These are phyloP conservation scores for Apophysomyces variabilis DNA, from an alignment of 371 early-diverging fungal species.

Conservation along the genomic window DNA sequence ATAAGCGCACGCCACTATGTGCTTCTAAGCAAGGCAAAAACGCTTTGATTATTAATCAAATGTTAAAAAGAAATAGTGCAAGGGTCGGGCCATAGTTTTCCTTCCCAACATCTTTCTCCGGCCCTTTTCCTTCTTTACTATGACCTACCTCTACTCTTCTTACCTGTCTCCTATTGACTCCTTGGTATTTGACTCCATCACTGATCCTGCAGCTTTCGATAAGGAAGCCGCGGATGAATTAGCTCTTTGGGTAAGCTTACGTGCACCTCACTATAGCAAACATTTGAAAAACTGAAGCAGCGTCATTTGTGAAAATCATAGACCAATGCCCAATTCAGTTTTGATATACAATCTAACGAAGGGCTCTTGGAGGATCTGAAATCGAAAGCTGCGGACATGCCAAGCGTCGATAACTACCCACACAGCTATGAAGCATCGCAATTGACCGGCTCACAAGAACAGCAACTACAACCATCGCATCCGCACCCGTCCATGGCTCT, in stretches of 20 bases:
- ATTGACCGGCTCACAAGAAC: no score
- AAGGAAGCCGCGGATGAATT: conserved; percentile 53
- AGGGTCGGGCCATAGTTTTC: no score
- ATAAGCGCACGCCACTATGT: no score
- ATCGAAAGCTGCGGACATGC: background rate
- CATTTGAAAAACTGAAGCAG: background rate
- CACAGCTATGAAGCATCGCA: background rate
- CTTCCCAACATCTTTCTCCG: background rate
- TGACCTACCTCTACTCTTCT: background rate
- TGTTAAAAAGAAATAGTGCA: no score
- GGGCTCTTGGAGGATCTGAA: background rate
- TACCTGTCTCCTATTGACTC: background rate
- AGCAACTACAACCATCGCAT: background rate
- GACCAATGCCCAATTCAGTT: conserved; percentile 12
- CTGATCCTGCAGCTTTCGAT: conserved; percentile 25
- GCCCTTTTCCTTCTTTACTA: background rate
- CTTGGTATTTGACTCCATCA: background rate
- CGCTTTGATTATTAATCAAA: no score
- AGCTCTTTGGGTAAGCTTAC: background rate
- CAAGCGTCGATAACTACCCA: background rate
- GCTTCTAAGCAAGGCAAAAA: no score
- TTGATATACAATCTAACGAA: conserved; percentile 2
- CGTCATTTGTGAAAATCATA: background rate
- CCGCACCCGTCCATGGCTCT: background rate
- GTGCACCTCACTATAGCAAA: background rate